A percentile compares a stretch with the other conserved stretches of the same genome.
Evolutionary conservation across 371 early-diverging fungal species (phyloP).

Genomic region (Mortierella sp.): DNA sequence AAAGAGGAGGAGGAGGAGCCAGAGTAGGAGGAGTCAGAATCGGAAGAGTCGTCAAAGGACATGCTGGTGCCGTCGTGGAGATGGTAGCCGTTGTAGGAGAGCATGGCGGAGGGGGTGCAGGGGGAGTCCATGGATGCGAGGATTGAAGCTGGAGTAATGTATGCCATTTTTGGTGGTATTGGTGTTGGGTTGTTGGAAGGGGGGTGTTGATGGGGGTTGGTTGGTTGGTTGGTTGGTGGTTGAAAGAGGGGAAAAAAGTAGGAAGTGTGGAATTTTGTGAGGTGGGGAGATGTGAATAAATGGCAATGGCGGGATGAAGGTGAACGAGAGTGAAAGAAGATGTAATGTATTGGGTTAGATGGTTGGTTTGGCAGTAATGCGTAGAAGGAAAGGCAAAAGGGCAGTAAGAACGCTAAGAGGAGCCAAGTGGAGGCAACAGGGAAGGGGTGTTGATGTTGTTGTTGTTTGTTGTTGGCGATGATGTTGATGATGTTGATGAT

Average conservation of each 20-base stretch:
- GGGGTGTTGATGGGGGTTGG: too few relatives aligned
- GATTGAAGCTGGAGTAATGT: constrained; percentile 43
- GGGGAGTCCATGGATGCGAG: constrained; percentile 45
- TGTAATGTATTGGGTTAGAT: neutral
- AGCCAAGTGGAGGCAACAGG: neutral
- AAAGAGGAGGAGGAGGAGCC: constrained; percentile 34
- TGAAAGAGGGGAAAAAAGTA: neutral
- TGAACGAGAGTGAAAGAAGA: neutral
- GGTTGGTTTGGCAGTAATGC: neutral
- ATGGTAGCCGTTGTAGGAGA: constrained; percentile 35
- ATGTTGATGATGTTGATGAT: neutral
- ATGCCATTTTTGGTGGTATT: constrained; percentile 13
- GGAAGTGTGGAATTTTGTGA: too few relatives aligned
- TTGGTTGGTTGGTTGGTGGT: neutral
- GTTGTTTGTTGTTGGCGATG: neutral
- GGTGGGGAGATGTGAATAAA: too few relatives aligned
- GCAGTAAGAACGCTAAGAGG: neutral
- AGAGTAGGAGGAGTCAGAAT: constrained; percentile 45
- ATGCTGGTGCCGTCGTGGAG: constrained; percentile 24
- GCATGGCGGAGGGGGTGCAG: constrained; percentile 43
- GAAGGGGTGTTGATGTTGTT: neutral
- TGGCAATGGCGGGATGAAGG: neutral
- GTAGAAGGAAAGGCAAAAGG: neutral
- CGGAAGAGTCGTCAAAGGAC: constrained; percentile 41
- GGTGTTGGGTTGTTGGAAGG: neutral